Base-by-base conservation (phyloP, 1,139 yeast species). In the Nakaseomyces glabratus region DNA sequence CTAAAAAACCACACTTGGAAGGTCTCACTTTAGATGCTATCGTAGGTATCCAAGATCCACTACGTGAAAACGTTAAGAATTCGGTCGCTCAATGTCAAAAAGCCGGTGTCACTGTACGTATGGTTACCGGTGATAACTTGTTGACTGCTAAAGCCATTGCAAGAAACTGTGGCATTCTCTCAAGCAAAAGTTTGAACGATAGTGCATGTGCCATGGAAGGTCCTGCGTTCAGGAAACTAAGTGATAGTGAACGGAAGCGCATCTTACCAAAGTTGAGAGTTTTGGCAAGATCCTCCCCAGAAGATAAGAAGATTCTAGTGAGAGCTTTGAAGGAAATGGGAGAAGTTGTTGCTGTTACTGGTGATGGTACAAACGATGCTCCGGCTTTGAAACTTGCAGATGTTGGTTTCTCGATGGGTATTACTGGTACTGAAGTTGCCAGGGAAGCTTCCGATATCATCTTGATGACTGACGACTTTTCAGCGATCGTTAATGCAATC, bases 291-390 rank as follows among this genome's bases (percentile, higher is more conserved):
- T 86, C 96, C 1, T 80, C 93, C 11, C 98, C 98, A 4, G 95
- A 88, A 50, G 98, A 90, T 61, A 90, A 90, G 61, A 68, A 94
- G 43, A 64, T 82, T 24, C 68, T 90, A 35, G 98, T 93, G 28
- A 81, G 81, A 47, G 76, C 85, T n/a, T 68, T 90, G 47, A 76
- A 81, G 50, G 67, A 71, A 33, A 69, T 77, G 53, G 93, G 90
- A 22, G 96, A 90, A 52, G 94, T 90, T 32, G 98, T 90, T 36
- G 98, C 98, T 1, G 98, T 88, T 28, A 90, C 98, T 21, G 98
- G 98, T 57, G 98, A 90, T 60, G 98, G 98, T 59, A 85, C 95
- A 9, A 85, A 85, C 57, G 95, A 85, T 66, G 95, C 95, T 0
- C 94, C 94, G n/a, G 95, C 95, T 3, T 69, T 85, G 52, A 82